Percentiles rank a stretch among this genome's conserved stretches.
phyloP scores from a whole-genome alignment of 2,329 filamentous ascomycete genomes.

The Fusarium agapanthi region DNA sequence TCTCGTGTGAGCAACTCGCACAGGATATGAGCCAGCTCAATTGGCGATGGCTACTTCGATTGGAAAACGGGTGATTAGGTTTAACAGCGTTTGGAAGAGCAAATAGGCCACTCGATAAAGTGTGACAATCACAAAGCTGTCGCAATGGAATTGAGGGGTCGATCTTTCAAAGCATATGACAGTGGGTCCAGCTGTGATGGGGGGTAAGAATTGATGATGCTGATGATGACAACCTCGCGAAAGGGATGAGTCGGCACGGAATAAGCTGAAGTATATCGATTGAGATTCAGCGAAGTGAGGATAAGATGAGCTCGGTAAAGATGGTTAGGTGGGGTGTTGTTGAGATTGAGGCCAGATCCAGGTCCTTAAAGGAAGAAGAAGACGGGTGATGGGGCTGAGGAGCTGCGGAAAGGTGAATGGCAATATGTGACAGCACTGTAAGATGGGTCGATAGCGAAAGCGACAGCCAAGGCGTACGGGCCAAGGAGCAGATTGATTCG shows the following conservation, averaged over 20 bases:
- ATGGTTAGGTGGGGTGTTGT: slow-evolving; percentile 38
- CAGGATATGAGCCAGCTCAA: slow-evolving; percentile 29
- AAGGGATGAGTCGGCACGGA: slow-evolving; percentile 11
- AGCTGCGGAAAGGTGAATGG: slow-evolving; percentile 15
- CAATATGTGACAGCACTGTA: slow-evolving; percentile 13
- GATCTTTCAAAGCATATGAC: slow-evolving; percentile 32
- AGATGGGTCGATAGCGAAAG: slow-evolving; percentile 27
- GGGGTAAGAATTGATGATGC: slow-evolving; percentile 1
- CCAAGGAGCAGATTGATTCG: slow-evolving; percentile 19
- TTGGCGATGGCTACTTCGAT: slow-evolving; percentile 21
- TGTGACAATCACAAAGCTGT: slow-evolving; percentile 23
- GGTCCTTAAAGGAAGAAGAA: slow-evolving; percentile 21
- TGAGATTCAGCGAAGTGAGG: slow-evolving; percentile 11
- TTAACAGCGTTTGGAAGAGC: slow-evolving; percentile 8
- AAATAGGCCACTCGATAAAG: slow-evolving; percentile 14
- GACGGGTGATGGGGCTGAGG: slow-evolving; percentile 16
- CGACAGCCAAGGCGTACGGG: slow-evolving; percentile 18
- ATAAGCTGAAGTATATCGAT: slow-evolving; percentile 3
- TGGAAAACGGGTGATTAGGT: background rate
- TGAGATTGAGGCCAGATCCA: slow-evolving; percentile 35
- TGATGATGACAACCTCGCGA: slow-evolving; percentile 19
- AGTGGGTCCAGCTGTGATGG: slow-evolving; percentile 25
- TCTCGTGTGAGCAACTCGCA: slow-evolving; percentile 35
- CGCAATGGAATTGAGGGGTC: slow-evolving; percentile 32
- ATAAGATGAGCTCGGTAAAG: slow-evolving; percentile 7